Evolutionary conservation across 345 rosid species (phyloP).

Genomic region (Turritis glabra): DNA sequence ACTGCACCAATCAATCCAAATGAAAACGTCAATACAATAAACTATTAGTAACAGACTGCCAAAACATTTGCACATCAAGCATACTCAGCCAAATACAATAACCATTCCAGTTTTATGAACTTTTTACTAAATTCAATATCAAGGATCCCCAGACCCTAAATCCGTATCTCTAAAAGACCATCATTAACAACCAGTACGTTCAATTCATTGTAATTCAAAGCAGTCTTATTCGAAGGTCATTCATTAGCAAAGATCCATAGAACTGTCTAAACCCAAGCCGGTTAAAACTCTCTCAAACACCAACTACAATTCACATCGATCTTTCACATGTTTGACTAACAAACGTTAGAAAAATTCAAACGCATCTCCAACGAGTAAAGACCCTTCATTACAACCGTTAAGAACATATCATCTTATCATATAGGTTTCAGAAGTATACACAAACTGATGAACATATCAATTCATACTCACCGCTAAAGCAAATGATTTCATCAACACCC

Average conservation of each 20-base stretch:
- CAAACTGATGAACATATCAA: too few relatives aligned
- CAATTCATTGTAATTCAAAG: not conserved
- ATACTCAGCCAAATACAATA: not conserved
- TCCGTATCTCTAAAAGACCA: not conserved
- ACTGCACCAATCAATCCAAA: conserved; percentile 33
- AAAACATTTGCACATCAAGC: not conserved
- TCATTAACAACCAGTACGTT: not conserved
- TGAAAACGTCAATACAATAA: not conserved
- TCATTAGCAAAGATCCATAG: not conserved
- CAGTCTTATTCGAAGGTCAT: not conserved
- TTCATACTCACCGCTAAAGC: conserved; percentile 67
- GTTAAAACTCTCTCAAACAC: too few relatives aligned
- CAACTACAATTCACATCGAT: not conserved
- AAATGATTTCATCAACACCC: conserved; percentile 76
- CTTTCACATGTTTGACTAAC: not conserved
- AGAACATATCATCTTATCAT: too few relatives aligned
- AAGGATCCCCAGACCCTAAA: too few relatives aligned
- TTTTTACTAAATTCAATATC: too few relatives aligned
- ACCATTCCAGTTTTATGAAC: too few relatives aligned
- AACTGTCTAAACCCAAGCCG: not conserved
- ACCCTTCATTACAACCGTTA: too few relatives aligned
- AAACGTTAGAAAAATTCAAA: not conserved
- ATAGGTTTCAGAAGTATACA: too few relatives aligned
- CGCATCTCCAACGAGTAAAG: too few relatives aligned
- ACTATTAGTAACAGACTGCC: too few relatives aligned